Evolutionary conservation across 441 rosid species (phyloP).

Genomic region (Flueggea neowawraea): DNA sequence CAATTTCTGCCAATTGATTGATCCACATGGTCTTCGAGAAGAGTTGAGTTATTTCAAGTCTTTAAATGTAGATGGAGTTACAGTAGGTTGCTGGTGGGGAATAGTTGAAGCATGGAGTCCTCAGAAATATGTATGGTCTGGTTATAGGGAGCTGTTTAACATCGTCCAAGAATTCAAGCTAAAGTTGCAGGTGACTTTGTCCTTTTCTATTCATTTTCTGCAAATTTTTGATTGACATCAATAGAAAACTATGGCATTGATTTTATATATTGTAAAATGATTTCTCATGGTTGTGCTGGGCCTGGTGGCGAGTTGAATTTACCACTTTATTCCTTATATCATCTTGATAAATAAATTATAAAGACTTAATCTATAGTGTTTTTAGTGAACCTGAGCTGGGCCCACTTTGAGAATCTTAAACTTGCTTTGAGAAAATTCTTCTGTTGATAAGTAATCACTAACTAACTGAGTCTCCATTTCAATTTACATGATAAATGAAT

Average conservation of each 20-base stretch:
- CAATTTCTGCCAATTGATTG: conserved; percentile 84
- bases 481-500: no score
- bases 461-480: no score
- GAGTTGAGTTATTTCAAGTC: conserved; percentile 79
- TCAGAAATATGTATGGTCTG: conserved; percentile 92
- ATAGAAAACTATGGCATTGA: background rate
- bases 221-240: background rate
- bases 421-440: no score
- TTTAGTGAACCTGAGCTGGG: no score
- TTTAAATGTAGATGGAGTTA: conserved; percentile 71
- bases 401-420: no score
- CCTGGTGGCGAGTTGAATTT: background rate
- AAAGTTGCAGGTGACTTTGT: conserved; percentile 71
- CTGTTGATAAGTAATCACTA: no score
- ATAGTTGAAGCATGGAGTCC: conserved; percentile 95
- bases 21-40: conserved; percentile 76
- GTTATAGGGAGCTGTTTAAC: conserved; percentile 79
- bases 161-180: conserved; percentile 77
- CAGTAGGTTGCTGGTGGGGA: conserved; percentile 99
- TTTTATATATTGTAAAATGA: background rate
- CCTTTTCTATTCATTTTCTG: background rate
- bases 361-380: no score
- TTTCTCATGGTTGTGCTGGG: background rate
- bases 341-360: background rate
- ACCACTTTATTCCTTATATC: background rate